Evolutionary conservation across 805 yeast species (phyloP), one percentile per base, ranked within the genome.

Genomic region (Pichia nanzhaoensis): DNA sequence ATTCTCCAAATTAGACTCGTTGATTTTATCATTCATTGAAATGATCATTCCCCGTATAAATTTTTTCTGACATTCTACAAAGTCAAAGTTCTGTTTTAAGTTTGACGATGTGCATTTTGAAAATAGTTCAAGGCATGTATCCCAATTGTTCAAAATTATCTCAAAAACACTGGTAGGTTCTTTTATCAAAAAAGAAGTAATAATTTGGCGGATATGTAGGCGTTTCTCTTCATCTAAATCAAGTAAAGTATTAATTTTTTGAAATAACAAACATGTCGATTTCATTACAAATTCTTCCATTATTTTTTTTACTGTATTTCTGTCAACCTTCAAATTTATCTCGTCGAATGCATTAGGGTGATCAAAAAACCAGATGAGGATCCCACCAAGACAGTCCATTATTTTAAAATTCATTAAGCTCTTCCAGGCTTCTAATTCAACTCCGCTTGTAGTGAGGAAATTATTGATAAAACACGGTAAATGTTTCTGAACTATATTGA

Each of bases 331-430:
- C 12, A 47, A 17, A 12, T 45, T 20, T 1, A 13, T 14, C 16
- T 30, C n/a, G 9, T 32, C 8, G 3, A 32, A 28, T n/a, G 34
- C 3, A 18, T 41, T 18, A 6, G 50, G 45, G 19, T 44, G 31
- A 22, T 47, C 49, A 9, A 42, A 19, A 5, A 42, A 14, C 39
- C 42, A 37, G 12, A 50, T 34, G 1, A 37, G 22, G 2, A 39
- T 48, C 1, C 17, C 8, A 6, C 53, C 53, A 9, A 50, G 28
- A 17, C 32, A 38, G 8, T 50, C 55, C 5, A 44, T 28, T 4
- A 57, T 39, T 39, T 50, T 54, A 8, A 39, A 16, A 3, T 51
- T 42, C 14, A 58, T 17, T 17, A 59, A 22, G 0, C 49, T 16
- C 22, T 49, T 40, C 44, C 48, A 45, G 16, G n/a, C 3, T 12